Evolutionary conservation across 2,329 filamentous ascomycete species (phyloP).

Genomic region (Aspergillus tamarii): DNA sequence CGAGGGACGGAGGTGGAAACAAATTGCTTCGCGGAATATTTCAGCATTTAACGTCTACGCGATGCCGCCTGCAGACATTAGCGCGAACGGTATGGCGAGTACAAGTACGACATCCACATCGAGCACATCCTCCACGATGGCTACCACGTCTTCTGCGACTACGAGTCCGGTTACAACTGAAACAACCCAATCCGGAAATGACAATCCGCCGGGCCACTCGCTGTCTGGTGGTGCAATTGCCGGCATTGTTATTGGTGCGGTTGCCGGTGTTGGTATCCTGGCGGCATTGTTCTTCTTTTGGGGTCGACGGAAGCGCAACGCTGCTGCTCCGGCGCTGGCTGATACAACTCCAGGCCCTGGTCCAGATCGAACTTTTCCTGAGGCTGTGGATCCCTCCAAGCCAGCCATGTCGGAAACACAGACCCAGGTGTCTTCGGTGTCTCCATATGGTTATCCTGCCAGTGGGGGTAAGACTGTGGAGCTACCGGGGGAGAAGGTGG

Average conservation of each 20-base stretch:
- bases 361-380: background rate
- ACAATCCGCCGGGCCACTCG: background rate
- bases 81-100: conserved; percentile 7
- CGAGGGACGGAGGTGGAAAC: conserved; percentile 13
- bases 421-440: background rate
- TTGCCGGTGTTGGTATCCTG: background rate
- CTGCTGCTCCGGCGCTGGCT: background rate
- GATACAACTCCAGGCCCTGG: background rate
- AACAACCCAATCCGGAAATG: background rate
- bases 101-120: conserved; percentile 2
- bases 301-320: conserved; percentile 2
- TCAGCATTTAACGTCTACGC: conserved; percentile 19
- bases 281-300: conserved; percentile 7
- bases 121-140: background rate
- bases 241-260: conserved; percentile 6
- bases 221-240: conserved; percentile 10
- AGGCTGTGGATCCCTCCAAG: background rate
- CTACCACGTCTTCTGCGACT: background rate
- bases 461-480: background rate
- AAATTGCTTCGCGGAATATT: conserved; percentile 12
- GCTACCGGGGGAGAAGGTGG: background rate
- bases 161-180: background rate
- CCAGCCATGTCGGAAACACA: background rate
- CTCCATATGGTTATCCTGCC: background rate
- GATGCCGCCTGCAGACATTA: conserved; percentile 14